Conservation (phyloP, 2,329 filamentous ascomycete genomes). For the Diplodia sapinea region DNA sequence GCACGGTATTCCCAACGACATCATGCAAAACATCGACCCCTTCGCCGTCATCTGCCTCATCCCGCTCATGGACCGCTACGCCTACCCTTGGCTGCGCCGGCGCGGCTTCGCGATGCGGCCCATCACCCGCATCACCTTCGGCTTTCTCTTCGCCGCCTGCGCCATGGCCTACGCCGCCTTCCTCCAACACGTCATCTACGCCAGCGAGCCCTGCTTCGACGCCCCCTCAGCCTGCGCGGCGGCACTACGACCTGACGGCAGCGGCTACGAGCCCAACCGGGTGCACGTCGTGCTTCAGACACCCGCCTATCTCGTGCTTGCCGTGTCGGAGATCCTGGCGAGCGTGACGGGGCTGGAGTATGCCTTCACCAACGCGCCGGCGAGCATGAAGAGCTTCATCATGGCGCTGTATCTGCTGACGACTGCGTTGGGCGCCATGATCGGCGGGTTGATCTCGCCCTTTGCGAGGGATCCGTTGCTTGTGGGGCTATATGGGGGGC, state of each 20-base stretch:
- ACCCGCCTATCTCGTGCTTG: constrained; percentile 55
- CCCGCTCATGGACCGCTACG: constrained; percentile 52
- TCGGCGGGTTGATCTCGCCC: constrained; percentile 67
- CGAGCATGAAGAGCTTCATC: constrained; percentile 56
- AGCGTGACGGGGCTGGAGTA: constrained; percentile 56
- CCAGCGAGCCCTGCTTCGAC: constrained; percentile 59
- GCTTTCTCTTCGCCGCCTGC: constrained; percentile 59
- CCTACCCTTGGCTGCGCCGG: constrained; percentile 54
- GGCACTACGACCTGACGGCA: constrained; percentile 39
- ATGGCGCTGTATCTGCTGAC: constrained; percentile 66
- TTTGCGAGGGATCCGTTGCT: constrained; percentile 68
- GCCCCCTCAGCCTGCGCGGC: constrained; percentile 48
- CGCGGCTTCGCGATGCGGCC: constrained; percentile 52
- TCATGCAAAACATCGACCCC: constrained; percentile 56
- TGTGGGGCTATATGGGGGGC: constrained; percentile 68
- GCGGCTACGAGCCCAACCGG: constrained; percentile 46
- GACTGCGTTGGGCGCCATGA: constrained; percentile 62
- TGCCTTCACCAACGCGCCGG: constrained; percentile 55
- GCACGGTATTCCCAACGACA: constrained; percentile 55
- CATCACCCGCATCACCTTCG: constrained; percentile 60
- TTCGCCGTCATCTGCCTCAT: constrained; percentile 55
- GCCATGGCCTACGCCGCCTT: constrained; percentile 63
- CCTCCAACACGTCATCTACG: constrained; percentile 63
- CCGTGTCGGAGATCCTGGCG: constrained; percentile 54
- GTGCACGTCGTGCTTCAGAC: constrained; percentile 55